These are phyloP conservation scores for Kodamaea laetipori DNA, from an alignment of 805 yeast species.

Conservation along the genomic window DNA sequence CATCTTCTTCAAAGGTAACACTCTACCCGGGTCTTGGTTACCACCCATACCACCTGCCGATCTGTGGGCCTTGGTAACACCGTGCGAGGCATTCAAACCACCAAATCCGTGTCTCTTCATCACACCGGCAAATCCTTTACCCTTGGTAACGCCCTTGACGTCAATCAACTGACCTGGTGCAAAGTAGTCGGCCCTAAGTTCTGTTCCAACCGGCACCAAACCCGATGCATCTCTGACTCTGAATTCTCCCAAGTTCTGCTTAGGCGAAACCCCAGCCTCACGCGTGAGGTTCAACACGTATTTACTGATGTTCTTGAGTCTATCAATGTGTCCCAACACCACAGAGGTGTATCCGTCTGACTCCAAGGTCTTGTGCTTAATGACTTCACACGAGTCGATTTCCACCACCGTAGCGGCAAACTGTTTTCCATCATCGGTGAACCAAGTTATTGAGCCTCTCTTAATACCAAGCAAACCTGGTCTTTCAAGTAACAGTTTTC, in stretches of 20 bases:
- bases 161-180: slow-evolving; percentile 83
- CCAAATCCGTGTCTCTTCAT: slow-evolving; percentile 92
- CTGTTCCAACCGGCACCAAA: slow-evolving; percentile 74
- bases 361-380: slow-evolving; percentile 66
- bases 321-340: slow-evolving; percentile 81
- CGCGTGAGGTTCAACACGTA: slow-evolving; percentile 70
- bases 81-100: slow-evolving; percentile 93
- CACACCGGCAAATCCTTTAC: slow-evolving; percentile 97
- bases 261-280: slow-evolving; percentile 82
- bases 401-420: slow-evolving; percentile 86
- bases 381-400: slow-evolving; percentile 85
- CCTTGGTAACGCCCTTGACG: slow-evolving; percentile 75
- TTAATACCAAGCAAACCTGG: slow-evolving; percentile 85
- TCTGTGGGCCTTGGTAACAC: slow-evolving; percentile 92
- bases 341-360: slow-evolving; percentile 83
- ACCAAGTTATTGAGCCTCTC: slow-evolving; percentile 89
- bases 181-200: slow-evolving; percentile 81
- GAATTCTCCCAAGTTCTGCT: slow-evolving; percentile 73
- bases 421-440: slow-evolving; percentile 66
- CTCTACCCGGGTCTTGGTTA: slow-evolving; percentile 94
- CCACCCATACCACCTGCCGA: slow-evolving; percentile 97
- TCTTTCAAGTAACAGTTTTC: slow-evolving; percentile 73
- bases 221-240: slow-evolving; percentile 68
- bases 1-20: slow-evolving; percentile 96
- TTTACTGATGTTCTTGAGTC: slow-evolving; percentile 53